Evolutionary conservation across 2,329 filamentous ascomycete species (phyloP), one percentile per base, ranked within the genome.

Genomic region (Trichoderma pleuroti): DNA sequence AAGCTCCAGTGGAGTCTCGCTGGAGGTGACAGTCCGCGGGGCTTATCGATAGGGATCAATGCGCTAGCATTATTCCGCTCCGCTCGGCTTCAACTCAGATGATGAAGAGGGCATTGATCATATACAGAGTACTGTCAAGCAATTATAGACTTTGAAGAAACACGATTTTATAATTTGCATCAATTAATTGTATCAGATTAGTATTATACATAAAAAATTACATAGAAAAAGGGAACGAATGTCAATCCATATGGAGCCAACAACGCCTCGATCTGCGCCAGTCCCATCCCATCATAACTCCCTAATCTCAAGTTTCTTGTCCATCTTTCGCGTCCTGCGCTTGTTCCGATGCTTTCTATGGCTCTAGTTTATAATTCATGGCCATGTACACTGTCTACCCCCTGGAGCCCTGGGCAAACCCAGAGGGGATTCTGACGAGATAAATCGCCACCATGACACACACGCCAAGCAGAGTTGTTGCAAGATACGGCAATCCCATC

Each of bases 401-500:
- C 9, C 46, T 32, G 2, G 16, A 42, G 7, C 28, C 36, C 21
- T 76, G 75, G 3, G 70, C 74, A 24, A 73, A 59, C 2, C 72
- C 74, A 5, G 26, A 30, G 0, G 79, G 78, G 6, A 80, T 49
- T 63, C 72, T 76, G n/a, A 78, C 77, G 0, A 63, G 21, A 62
- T 78, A 80, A 10, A 83, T 72, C 2, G 82, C 74, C 1, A 68
- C 49, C 4, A 78, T 76, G 0, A 78, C 76, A 1, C 77, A 46
- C 4, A 74, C 21, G 0, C 80, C 80, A 57, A 84, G 74, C 2
- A 74, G 59, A 0, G 80, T 80, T 0, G 83, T 76, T 3, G 79
- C 76, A 14, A 85, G 73, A 67, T 84, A 88, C 0, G 86, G 86
- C 72, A 89, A 74, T 0, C 86, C 87, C 34, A 84, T 78, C 83